Base-by-base conservation (phyloP, 1,284 basidiomycete species). In the Erythrobasidium hasegawianum region DNA sequence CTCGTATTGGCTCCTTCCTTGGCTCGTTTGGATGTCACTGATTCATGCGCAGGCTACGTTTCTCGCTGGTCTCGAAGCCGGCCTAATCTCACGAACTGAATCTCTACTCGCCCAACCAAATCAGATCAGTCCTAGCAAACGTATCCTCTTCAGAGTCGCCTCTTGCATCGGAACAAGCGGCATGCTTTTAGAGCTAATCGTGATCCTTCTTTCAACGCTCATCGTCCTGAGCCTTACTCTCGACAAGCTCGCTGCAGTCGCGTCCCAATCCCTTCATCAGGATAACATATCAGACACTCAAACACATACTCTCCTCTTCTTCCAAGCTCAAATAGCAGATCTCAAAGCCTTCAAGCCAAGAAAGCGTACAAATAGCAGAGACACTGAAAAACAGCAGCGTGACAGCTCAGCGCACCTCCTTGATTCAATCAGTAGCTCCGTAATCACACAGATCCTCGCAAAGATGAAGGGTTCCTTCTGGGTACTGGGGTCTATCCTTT, bases 141-240 rank as follows among this genome's bases (percentile, higher is more conserved):
- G 33, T 33, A 33, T 33, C 33, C 33, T 5, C 33, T 18, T 29
- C 27, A 24, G 52, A 20, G 27, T 54, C 16, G 52, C 22, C 8
- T 7, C 27, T 7, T 54, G 20, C 24, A 20, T 54, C 22, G 52
- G 22, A 18, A 33, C 33, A 33, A 33, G 5, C 4, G 52, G 20
- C 7, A 7, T 54, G 8, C 52, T 54, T 24, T 20, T 54, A 16
- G 20, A 54, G 20, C 27, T 54, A 54, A 27, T 20, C 20, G 52
- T 54, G 9, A 27, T 27, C 3, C 8, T 24, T 16, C 27, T 54
- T 7, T 4, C 8, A 4, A 54, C 52, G 22, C 52, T 54, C 20
- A n/a, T 54, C 18, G 52, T 54, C 3, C 52, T 54, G 5, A 24
- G 20, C 52, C 52, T 54, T 27, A 54, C 52, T 4, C 52, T 54